Evolutionary conservation across 2,329 filamentous ascomycete species (phyloP).

Genomic region (Lasiodiplodia citricola): DNA sequence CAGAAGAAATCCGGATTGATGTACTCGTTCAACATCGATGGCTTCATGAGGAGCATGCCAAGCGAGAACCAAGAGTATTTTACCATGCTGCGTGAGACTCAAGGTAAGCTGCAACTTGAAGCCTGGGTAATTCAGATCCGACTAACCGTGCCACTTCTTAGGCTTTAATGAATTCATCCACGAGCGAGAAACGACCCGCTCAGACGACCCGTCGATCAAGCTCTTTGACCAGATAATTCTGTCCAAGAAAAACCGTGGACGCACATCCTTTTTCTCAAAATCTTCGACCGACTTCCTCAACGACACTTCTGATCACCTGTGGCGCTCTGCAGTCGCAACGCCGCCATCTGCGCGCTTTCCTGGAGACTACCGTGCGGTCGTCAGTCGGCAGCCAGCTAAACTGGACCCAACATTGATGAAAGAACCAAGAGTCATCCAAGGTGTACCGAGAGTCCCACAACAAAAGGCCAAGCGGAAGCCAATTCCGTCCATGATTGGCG

Average conservation of each 20-base stretch:
- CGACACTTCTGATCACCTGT: constrained; percentile 78
- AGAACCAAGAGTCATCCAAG: constrained; percentile 87
- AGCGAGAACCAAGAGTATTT: constrained; percentile 70
- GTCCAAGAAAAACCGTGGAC: constrained; percentile 74
- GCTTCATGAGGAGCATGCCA: constrained; percentile 68
- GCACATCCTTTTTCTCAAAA: constrained; percentile 68
- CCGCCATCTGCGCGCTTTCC: constrained; percentile 61
- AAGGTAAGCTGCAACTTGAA: constrained; percentile 50
- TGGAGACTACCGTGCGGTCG: constrained; percentile 59
- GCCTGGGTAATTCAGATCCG: not conserved
- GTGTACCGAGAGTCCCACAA: constrained; percentile 69
- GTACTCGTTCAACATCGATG: constrained; percentile 71
- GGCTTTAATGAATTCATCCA: constrained; percentile 85
- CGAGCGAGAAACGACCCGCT: constrained; percentile 71
- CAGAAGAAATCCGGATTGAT: constrained; percentile 67
- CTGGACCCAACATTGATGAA: constrained; percentile 88
- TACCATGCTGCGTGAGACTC: constrained; percentile 66
- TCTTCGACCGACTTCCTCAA: constrained; percentile 67
- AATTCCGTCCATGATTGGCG: constrained; percentile 49
- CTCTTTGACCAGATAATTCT: constrained; percentile 86
- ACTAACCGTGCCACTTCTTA: constrained; percentile 34
- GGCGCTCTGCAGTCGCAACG: constrained; percentile 69
- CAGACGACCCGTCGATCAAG: constrained; percentile 69
- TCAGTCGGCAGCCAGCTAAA: constrained; percentile 70
- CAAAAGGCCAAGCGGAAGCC: constrained; percentile 56